A percentile compares a stretch with the other conserved stretches of the same genome.
phyloP scores from a whole-genome alignment of 1,284 basidiomycete genomes.

The Volvariella surrecta region DNA sequence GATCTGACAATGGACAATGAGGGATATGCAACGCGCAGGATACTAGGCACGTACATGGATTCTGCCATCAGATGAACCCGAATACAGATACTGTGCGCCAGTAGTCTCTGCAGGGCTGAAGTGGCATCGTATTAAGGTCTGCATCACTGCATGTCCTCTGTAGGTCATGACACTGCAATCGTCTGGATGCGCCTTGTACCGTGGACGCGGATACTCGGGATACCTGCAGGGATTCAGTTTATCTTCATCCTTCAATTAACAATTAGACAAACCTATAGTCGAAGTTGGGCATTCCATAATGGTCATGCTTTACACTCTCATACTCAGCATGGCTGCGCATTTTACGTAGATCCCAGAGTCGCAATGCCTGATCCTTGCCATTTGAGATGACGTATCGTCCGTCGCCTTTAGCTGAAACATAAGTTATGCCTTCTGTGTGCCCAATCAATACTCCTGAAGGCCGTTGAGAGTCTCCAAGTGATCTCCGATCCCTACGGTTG shows the following conservation, averaged over 20 bases:
- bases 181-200: constrained; percentile 53
- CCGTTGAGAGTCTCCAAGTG: constrained; percentile 68
- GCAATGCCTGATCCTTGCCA: constrained; percentile 90
- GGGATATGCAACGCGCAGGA: constrained; percentile 2
- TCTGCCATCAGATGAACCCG: constrained; percentile 77
- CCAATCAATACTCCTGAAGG: constrained; percentile 92
- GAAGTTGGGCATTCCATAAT: constrained; percentile 60
- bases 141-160: constrained; percentile 86
- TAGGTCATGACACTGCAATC: constrained; percentile 97
- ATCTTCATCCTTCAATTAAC: background rate
- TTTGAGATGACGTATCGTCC: constrained; percentile 96
- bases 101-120: constrained; percentile 92
- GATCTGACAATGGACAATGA: constrained; percentile 45
- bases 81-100: constrained; percentile 90
- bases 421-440: constrained; percentile 92
- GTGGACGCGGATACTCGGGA: constrained; percentile 59
- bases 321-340: constrained; percentile 77
- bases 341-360: constrained; percentile 92
- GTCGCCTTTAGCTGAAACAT: constrained; percentile 85
- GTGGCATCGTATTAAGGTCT: constrained; percentile 92
- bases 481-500: constrained; percentile 77
- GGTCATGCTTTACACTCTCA: constrained; percentile 38
- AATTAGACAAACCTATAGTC: constrained; percentile 70
- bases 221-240: constrained; percentile 31
- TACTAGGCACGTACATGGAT: constrained; percentile 54